Evolutionary conservation across 2,329 filamentous ascomycete genomes (phyloP).

Genomic region (Fusarium piperis): DNA sequence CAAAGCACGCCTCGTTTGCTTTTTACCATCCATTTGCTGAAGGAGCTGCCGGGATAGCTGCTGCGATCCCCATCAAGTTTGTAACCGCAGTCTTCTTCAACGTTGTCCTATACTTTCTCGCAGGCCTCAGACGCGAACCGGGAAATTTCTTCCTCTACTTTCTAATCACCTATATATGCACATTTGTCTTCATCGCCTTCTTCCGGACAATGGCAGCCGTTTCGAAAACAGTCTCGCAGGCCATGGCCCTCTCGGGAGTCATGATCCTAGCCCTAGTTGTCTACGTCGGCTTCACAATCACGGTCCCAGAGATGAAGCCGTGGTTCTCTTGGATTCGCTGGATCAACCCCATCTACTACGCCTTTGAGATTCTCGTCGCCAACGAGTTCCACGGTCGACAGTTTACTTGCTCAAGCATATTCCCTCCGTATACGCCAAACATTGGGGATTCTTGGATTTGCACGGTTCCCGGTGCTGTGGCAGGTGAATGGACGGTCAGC

Average conservation of each 20-base stretch:
- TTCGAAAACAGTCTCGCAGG: conserved; percentile 71
- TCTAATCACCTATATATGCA: conserved; percentile 73
- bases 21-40: conserved; percentile 64
- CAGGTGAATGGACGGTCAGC: conserved; percentile 63
- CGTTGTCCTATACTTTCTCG: conserved; percentile 66
- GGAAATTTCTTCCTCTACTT: conserved; percentile 81
- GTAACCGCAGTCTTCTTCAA: conserved; percentile 61
- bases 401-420: conserved; percentile 64
- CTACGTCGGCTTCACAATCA: conserved; percentile 41
- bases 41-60: conserved; percentile 62
- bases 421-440: conserved; percentile 58
- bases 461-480: conserved; percentile 61
- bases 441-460: conserved; percentile 62
- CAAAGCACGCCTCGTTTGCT: conserved; percentile 59
- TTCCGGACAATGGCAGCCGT: conserved; percentile 79
- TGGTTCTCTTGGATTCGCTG: conserved; percentile 83
- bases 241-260: conserved; percentile 62
- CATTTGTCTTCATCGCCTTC: conserved; percentile 78
- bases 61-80: conserved; percentile 69
- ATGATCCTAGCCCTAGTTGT: conserved; percentile 64
- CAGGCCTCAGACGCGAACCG: conserved; percentile 64
- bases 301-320: conserved; percentile 56
- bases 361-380: conserved; percentile 75
- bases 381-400: conserved; percentile 74
- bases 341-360: conserved; percentile 78